Percentiles rank a stretch among this genome's conserved stretches.
phyloP scores from a whole-genome alignment of 352 stramenopile species.

The Phytophthora pseudosyringae region DNA sequence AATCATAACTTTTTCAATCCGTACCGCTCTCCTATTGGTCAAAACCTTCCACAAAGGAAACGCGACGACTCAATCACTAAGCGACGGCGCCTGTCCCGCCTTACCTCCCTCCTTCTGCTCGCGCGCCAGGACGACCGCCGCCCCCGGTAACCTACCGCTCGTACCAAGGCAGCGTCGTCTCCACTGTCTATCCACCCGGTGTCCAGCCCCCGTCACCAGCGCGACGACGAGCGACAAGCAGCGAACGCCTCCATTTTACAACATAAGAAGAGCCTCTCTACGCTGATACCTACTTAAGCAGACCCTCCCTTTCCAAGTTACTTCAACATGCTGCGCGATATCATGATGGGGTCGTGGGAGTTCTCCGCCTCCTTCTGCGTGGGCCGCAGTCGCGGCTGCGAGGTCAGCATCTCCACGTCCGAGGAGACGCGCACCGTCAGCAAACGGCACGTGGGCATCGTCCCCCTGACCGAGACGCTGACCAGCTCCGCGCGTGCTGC shows the following conservation, averaged over 20 bases:
- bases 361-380: slow-evolving; percentile 73
- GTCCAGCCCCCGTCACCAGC: neutral
- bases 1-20: neutral
- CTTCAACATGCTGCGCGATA: slow-evolving; percentile 34
- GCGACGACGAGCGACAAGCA: slow-evolving; percentile 6
- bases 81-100: slow-evolving; percentile 22
- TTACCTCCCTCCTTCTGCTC: slow-evolving; percentile 1
- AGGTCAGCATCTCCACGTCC: slow-evolving; percentile 72
- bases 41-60: slow-evolving; percentile 18
- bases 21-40: slow-evolving; percentile 6
- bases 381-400: slow-evolving; percentile 70
- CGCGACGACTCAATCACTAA: slow-evolving; percentile 26
- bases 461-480: slow-evolving; percentile 44
- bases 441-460: slow-evolving; percentile 72
- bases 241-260: neutral
- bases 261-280: slow-evolving; percentile 5
- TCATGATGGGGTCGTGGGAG: slow-evolving; percentile 38
- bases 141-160: neutral
- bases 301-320: neutral
- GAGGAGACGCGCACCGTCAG: slow-evolving; percentile 81
- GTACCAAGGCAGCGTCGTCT: neutral
- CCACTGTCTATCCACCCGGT: neutral
- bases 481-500: slow-evolving; percentile 2
- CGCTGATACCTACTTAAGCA: slow-evolving; percentile 7
- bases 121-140: neutral